Conservation (phyloP, 1,284 basidiomycete genomes). For the Papiliotrema fonsecae region DNA sequence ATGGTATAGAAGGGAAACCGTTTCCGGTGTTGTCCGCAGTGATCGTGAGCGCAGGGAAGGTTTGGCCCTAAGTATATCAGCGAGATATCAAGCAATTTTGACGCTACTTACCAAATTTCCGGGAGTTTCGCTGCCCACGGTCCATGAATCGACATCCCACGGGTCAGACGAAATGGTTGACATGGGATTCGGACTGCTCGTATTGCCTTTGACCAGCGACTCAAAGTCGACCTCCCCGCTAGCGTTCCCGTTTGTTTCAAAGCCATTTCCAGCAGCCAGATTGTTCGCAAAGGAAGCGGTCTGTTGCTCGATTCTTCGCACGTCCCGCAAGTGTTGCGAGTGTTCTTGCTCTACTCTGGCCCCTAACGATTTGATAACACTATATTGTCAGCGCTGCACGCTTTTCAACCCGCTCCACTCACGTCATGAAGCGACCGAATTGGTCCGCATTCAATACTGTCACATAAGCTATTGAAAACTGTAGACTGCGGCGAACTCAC, state of each 20-base stretch:
- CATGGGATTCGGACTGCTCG: slow-evolving; percentile 3
- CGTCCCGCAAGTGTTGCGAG: slow-evolving; percentile 45
- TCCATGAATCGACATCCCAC: slow-evolving; percentile 43
- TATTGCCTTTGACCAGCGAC: slow-evolving; percentile 41
- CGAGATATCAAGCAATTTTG: not conserved
- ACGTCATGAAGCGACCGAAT: slow-evolving; percentile 84
- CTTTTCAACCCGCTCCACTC: slow-evolving; percentile 37
- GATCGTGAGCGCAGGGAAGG: slow-evolving; percentile 15
- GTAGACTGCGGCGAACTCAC: slow-evolving; percentile 51
- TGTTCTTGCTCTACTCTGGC: slow-evolving; percentile 47
- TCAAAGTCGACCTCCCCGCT: slow-evolving; percentile 47
- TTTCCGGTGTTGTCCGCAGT: slow-evolving; percentile 3
- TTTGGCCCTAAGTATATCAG: slow-evolving; percentile 7
- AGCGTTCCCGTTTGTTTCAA: slow-evolving; percentile 21
- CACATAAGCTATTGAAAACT: not conserved
- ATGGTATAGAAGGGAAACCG: slow-evolving; percentile 8
- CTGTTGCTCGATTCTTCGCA: slow-evolving; percentile 44
- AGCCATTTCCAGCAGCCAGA: slow-evolving; percentile 15
- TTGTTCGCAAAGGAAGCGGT: slow-evolving; percentile 24
- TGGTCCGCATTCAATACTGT: slow-evolving; percentile 82
- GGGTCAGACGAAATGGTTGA: slow-evolving; percentile 20
- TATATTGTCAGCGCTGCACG: slow-evolving; percentile 7
- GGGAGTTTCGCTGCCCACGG: slow-evolving; percentile 18
- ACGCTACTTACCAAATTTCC: slow-evolving; percentile 19
- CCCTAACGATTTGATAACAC: slow-evolving; percentile 46